phyloP scores from a whole-genome alignment of 805 yeast genomes.

The Lachancea waltii region DNA sequence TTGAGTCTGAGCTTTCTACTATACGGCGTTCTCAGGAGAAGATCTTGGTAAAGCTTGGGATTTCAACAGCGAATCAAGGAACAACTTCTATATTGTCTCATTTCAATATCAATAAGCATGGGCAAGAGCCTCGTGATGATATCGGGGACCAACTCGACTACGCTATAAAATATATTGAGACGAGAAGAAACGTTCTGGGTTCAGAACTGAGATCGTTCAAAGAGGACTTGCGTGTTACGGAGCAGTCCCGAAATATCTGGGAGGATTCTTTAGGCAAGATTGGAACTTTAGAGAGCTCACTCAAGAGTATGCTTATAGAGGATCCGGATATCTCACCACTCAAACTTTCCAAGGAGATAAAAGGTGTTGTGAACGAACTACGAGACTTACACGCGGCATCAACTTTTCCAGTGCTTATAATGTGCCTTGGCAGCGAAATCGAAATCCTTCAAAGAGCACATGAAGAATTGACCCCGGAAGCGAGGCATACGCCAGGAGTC shows the following conservation, averaged over 20 bases:
- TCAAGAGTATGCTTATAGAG: conserved; percentile 8
- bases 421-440: conserved; percentile 15
- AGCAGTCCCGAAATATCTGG: conserved; percentile 20
- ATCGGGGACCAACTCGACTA: conserved; percentile 17
- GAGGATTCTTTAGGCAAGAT: conserved; percentile 17
- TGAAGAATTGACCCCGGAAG: conserved; percentile 11
- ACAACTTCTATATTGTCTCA: conserved; percentile 11
- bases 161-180: conserved; percentile 22
- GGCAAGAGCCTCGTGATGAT: background rate
- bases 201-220: conserved; percentile 23
- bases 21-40: conserved; percentile 13
- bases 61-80: conserved; percentile 2
- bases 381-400: background rate
- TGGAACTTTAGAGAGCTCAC: conserved; percentile 17
- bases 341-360: conserved; percentile 1
- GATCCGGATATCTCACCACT: conserved; percentile 2
- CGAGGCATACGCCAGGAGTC: background rate
- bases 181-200: conserved; percentile 19
- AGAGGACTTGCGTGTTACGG: conserved; percentile 15
- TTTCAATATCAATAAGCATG: conserved; percentile 2
- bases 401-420: background rate
- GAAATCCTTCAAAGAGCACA: conserved; percentile 20
- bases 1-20: conserved; percentile 13
- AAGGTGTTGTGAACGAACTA: background rate
- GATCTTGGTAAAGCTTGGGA: conserved; percentile 16